Base-by-base conservation (phyloP, 208 protist species). In the Trypanosoma lewisi region DNA sequence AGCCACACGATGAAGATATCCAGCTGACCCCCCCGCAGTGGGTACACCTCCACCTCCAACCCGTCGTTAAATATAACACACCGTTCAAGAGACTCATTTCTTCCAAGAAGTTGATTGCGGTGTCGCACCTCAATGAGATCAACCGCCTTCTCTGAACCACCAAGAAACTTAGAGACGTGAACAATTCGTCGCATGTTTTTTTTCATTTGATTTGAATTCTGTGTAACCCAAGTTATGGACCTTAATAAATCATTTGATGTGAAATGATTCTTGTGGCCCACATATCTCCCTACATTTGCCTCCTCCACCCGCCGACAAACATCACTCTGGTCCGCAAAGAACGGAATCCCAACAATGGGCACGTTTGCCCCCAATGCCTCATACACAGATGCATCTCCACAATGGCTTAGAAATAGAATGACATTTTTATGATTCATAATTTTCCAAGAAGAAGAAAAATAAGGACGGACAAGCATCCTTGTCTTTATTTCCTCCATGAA, bases 251-350 rank as follows among this genome's bases (percentile, higher is more conserved):
- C 76, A 1, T 34, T 56, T 16, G 48, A 51, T 30, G 67, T 73
- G 63, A 86, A 75, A 25, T 27, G 25, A 34, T 71, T 62, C 44
- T 73, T 74, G 16, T 60, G 54, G 21, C 66, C 68, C 33, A 80
- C 51, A 50, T 54, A 67, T 37, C 51, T 56, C 30, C 77, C 77
- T 27, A 84, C 72, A 28, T 70, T 67, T 28, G 67, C 57, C 57
- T 84, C 75, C 7, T 47, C 41, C 37, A 82, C 63, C n/a, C 78
- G 81, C 65, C 82, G 74, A 68, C 81, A 87, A 37, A 82, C 81
- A 51, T 84, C 81, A 1, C 54, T 65, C 34, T 84, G 77, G 48
- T 84, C 77, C 17, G 77, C 81, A 28, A 80, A 82, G 47, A 84
- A 70, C 31, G 81, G 81, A 31, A 87, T 62, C 52, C 77, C 70